These are phyloP conservation scores for Chrysoporthe austroafricana DNA, from an alignment of 2,329 filamentous ascomycete genomes.

Conservation along the genomic window DNA sequence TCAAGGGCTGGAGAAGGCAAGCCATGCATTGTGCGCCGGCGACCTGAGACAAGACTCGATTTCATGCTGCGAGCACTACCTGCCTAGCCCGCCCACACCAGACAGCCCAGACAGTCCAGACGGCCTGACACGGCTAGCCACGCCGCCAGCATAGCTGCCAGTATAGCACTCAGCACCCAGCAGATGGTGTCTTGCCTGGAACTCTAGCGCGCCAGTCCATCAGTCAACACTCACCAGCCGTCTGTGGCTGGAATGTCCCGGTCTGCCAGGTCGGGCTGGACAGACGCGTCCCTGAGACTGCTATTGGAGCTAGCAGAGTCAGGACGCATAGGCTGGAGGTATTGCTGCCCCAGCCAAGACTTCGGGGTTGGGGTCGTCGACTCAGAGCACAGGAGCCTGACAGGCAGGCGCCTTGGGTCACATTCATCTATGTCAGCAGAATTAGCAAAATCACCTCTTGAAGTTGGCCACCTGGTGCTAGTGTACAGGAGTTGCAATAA, in stretches of 20 bases:
- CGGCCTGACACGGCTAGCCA: no score
- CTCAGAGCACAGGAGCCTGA: no score
- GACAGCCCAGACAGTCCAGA: no score
- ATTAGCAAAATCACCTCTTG: no score
- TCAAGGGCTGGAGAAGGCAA: slow-evolving; percentile 6
- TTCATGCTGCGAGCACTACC: slow-evolving; percentile 12
- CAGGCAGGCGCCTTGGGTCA: no score
- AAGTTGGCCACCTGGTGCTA: no score
- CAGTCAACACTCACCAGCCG: not conserved
- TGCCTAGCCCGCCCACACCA: not conserved
- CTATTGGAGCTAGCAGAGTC: not conserved
- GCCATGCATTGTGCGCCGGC: slow-evolving; percentile 19
- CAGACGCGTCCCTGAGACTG: not conserved
- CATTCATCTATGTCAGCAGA: no score
- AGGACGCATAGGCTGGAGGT: no score
- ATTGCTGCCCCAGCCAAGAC: no score
- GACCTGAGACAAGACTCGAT: slow-evolving; percentile 23
- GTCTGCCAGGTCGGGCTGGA: not conserved
- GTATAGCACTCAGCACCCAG: not conserved
- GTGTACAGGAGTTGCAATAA: no score
- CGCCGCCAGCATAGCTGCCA: no score
- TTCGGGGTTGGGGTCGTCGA: not conserved
- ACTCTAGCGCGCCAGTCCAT: slow-evolving; percentile 13
- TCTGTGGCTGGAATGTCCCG: slow-evolving; percentile 1
- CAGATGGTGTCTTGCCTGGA: slow-evolving; percentile 2